A percentile compares a stretch with the other conserved stretches of the same genome.
Conservation (phyloP, 352 stramenopile genomes). For the Peronospora belbahrii region DNA sequence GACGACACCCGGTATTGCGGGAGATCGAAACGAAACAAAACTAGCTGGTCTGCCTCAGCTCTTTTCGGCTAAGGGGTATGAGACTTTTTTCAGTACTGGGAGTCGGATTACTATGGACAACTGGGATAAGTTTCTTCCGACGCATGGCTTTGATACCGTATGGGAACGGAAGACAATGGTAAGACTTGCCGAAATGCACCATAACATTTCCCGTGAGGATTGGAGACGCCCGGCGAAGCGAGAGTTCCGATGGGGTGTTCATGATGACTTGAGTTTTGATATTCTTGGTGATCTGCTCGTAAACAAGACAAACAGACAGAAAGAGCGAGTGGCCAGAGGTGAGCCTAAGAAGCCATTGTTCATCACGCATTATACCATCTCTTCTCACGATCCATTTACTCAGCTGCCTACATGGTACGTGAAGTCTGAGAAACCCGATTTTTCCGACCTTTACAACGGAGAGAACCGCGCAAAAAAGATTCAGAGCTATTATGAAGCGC, state of each 20-base stretch:
- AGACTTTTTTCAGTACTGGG: conserved; percentile 40
- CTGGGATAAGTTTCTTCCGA: conserved; percentile 40
- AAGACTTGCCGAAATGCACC: conserved; percentile 20
- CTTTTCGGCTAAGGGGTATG: conserved; percentile 43
- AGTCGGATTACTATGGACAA: conserved; percentile 34
- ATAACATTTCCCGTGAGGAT: conserved; percentile 26
- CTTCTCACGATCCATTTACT: conserved; percentile 31
- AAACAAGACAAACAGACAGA: conserved; percentile 35
- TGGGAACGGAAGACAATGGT: conserved; percentile 31
- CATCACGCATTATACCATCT: conserved; percentile 56
- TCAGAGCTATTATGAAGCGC: conserved; percentile 40
- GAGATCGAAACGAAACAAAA: conserved; percentile 17
- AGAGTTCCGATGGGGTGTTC: conserved; percentile 32
- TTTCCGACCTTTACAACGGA: conserved; percentile 40
- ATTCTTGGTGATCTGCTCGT: conserved; percentile 40
- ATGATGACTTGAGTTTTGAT: conserved; percentile 42
- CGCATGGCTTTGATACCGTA: conserved; percentile 44
- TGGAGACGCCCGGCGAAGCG: conserved; percentile 15
- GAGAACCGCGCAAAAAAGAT: conserved; percentile 24
- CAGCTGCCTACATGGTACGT: conserved; percentile 37
- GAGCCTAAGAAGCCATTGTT: conserved; percentile 35
- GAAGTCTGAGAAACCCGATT: conserved; percentile 35
- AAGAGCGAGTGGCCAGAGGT: conserved; percentile 2
- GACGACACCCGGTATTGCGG: conserved; percentile 26
- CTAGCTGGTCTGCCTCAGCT: conserved; percentile 41